Conservation (phyloP, 129 eudicot genomes). For the Ambrosia trifida region DNA sequence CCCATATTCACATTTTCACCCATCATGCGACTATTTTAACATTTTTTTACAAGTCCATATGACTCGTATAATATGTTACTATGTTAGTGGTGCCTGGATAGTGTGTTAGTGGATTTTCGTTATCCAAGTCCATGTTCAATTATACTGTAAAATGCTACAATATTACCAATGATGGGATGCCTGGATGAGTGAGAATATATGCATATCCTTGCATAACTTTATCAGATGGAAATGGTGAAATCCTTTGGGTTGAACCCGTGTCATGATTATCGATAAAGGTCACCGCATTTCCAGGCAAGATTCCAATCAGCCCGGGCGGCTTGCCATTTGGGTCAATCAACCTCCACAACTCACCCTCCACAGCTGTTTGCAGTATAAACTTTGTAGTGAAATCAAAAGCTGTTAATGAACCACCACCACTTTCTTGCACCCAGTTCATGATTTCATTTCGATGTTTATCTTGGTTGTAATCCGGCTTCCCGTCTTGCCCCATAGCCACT, state of each 20-base stretch:
- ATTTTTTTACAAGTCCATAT: too few species aligned
- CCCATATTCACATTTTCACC: too few species aligned
- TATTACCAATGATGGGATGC: conserved; percentile 63
- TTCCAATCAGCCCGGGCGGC: conserved; percentile 72
- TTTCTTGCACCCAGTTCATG: conserved; percentile 43
- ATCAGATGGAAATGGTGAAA: conserved; percentile 76
- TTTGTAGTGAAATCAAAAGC: conserved; percentile 77
- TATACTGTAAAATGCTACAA: background rate
- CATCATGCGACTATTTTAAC: too few species aligned
- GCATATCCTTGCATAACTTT: conserved; percentile 84
- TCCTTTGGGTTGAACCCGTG: conserved; percentile 64
- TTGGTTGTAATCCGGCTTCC: conserved; percentile 59
- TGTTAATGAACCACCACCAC: conserved; percentile 55
- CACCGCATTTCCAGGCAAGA: conserved; percentile 50
- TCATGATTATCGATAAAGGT: conserved; percentile 81
- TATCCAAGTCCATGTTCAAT: background rate
- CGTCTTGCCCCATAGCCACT: conserved; percentile 41
- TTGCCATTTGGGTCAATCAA: conserved; percentile 60
- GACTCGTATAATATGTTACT: too few species aligned
- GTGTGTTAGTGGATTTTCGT: too few species aligned
- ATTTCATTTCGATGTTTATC: conserved; percentile 56
- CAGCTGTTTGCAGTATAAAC: conserved; percentile 78
- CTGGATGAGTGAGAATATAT: conserved; percentile 84
- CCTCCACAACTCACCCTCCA: conserved; percentile 71
- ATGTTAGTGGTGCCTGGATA: too few species aligned